Evolutionary conservation across 805 yeast species (phyloP).

Genomic region (Jamesozyma hellenica): DNA sequence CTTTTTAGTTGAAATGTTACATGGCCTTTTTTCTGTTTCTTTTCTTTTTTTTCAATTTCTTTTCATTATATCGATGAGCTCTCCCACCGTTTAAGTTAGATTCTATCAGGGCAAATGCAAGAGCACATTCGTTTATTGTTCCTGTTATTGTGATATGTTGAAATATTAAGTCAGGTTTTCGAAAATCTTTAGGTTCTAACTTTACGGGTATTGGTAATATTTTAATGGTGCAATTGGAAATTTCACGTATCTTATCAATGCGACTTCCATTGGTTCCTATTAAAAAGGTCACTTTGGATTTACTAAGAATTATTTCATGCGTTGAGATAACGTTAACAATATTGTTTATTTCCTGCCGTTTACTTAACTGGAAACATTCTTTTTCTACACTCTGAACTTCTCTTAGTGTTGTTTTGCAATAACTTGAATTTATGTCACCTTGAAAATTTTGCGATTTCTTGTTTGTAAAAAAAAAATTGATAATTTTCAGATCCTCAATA

Average conservation of each 20-base stretch:
- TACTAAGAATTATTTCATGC: slow-evolving; percentile 8
- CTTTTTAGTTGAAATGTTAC: too few species aligned
- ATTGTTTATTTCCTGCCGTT: too few species aligned
- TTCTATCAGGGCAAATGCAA: slow-evolving; percentile 24
- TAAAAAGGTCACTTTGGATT: slow-evolving; percentile 1
- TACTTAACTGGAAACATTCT: too few species aligned
- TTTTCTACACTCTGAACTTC: not conserved
- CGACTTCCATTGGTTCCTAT: slow-evolving; percentile 37
- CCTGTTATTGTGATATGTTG: slow-evolving; percentile 31
- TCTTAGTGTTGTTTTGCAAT: not conserved
- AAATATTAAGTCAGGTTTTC: slow-evolving; percentile 7
- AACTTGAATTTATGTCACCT: not conserved
- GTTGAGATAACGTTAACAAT: too few species aligned
- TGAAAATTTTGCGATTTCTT: too few species aligned
- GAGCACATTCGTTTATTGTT: slow-evolving; percentile 13
- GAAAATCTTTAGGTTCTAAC: slow-evolving; percentile 7
- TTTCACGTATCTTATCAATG: slow-evolving; percentile 30
- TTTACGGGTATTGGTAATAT: slow-evolving; percentile 28
- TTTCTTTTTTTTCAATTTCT: not conserved
- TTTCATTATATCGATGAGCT: not conserved
- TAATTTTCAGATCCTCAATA: not conserved
- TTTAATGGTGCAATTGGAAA: slow-evolving; percentile 32
- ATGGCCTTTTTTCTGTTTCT: too few species aligned
- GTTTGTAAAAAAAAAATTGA: not conserved
- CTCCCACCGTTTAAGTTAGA: not conserved